Conservation (phyloP, 2,329 filamentous ascomycete genomes). For the Cordyceps militaris region DNA sequence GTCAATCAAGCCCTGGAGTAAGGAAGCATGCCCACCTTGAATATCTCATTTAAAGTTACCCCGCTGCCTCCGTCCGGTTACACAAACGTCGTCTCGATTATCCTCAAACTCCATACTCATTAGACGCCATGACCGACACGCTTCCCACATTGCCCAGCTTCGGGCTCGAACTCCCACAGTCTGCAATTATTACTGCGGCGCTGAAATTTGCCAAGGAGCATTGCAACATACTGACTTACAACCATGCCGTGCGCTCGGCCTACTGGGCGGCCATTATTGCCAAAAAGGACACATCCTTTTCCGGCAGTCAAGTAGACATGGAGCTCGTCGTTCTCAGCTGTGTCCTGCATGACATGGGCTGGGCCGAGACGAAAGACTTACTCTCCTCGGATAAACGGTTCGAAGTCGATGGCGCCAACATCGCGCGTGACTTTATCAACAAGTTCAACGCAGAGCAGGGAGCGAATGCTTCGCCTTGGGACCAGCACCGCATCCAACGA, state of each 20-base stretch:
- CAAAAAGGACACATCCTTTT: slow-evolving; percentile 2
- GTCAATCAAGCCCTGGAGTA: too few relatives aligned
- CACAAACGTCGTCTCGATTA: neutral
- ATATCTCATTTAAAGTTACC: neutral
- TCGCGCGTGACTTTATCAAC: slow-evolving; percentile 12
- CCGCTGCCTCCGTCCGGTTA: neutral
- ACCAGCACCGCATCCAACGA: slow-evolving; percentile 8
- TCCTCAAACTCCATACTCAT: neutral
- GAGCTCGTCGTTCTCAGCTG: slow-evolving; percentile 14
- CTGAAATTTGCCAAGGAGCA: slow-evolving; percentile 10
- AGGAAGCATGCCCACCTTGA: too few relatives aligned
- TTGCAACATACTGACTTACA: slow-evolving; percentile 12
- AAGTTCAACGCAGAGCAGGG: neutral
- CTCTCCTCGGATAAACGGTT: slow-evolving; percentile 14
- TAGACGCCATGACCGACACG: neutral
- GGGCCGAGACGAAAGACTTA: slow-evolving; percentile 11
- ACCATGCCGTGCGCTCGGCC: slow-evolving; percentile 14
- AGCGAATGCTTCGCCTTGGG: neutral
- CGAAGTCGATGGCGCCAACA: slow-evolving; percentile 16
- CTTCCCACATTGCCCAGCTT: neutral
- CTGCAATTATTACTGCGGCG: neutral
- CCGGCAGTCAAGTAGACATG: neutral
- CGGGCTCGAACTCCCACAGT: neutral
- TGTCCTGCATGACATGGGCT: slow-evolving; percentile 16
- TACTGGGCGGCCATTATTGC: slow-evolving; percentile 14